Percentiles rank a stretch among this genome's conserved stretches.
Conservation (phyloP, 768 basidiomycete genomes). For the Porpolomopsis calyptriformis region DNA sequence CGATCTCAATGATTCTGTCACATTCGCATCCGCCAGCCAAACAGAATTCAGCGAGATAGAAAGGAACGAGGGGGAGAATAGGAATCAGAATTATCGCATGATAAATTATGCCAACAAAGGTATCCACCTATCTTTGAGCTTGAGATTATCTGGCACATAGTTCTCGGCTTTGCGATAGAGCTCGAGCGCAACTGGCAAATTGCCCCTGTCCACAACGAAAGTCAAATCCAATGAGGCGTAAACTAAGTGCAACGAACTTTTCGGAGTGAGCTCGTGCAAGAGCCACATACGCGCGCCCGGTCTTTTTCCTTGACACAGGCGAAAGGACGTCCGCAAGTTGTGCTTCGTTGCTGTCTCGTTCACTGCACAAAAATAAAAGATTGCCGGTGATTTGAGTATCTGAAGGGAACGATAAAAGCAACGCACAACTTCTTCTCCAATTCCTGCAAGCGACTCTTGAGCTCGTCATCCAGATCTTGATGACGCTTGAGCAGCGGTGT, state of each 20-base stretch:
- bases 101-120: slow-evolving; percentile 59
- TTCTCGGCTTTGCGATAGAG: slow-evolving; percentile 73
- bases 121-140: slow-evolving; percentile 82
- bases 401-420: slow-evolving; percentile 3
- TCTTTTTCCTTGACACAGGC: slow-evolving; percentile 69
- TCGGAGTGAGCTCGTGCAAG: slow-evolving; percentile 73
- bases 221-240: background rate
- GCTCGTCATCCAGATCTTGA: slow-evolving; percentile 58
- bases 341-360: slow-evolving; percentile 49
- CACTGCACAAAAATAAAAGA: slow-evolving; percentile 27
- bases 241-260: slow-evolving; percentile 38
- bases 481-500: slow-evolving; percentile 55
- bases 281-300: slow-evolving; percentile 74
- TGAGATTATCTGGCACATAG: slow-evolving; percentile 80
- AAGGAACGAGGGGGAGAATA: slow-evolving; percentile 20
- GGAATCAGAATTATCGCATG: slow-evolving; percentile 22
- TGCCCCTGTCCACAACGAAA: slow-evolving; percentile 39
- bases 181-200: slow-evolving; percentile 68
- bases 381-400: slow-evolving; percentile 1
- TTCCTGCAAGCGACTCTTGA: slow-evolving; percentile 53
- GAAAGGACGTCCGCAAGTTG: slow-evolving; percentile 55
- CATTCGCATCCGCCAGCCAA: background rate
- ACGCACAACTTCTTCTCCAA: slow-evolving; percentile 67
- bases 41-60: slow-evolving; percentile 15
- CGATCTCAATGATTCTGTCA: slow-evolving; percentile 71